Base-by-base conservation (phyloP, 306 rosid genomes). In the Inga leiocalycina region DNA sequence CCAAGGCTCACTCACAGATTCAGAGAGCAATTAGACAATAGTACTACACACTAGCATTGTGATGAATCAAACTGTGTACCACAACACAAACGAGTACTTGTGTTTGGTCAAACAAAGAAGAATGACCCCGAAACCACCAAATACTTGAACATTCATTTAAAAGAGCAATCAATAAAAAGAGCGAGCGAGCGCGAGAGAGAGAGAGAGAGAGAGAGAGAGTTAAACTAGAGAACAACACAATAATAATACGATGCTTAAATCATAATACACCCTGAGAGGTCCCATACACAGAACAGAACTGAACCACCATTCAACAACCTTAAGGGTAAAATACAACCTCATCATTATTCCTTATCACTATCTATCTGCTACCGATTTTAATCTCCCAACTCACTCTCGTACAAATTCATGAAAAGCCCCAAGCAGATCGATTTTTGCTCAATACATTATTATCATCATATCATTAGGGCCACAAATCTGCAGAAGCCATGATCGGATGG, bases 401-500 rank as follows among this genome's bases (percentile, higher is more conserved):
- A 20, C 64, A 39, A 48, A 35, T 68, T 67, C n/a, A 45, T 14
- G 27, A 22, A 30, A 49, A 49, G 3, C 34, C 61, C 79, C 71
- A 69, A 22, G 8, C 4, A 46, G 57, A 54, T 35, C 20, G 10
- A 56, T 54, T 51, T 54, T 54, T 15, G 16, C 30, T 66, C 65
- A 57, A 1, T 10, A 57, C 32, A 20, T 2, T 2, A 12, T 11
- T 30, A 30, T 51, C n/a, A 52, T 8, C 65, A 22, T 59, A 8
- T 22, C 4, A 70, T 30, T 71, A 89, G 69, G 73, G 94, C 61
- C 90, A 81, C 52, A 90, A 76, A 56, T 89, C 92, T 30, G 94
- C 79, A 51, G 95, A 84, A 45, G 97, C 95, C 90, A 82, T 82
- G 2, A 95, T 87, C 2, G 95, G 97, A 16, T 95, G 98, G 73